phyloP scores from a whole-genome alignment of 768 basidiomycete species.

The Amanita inopinata region DNA sequence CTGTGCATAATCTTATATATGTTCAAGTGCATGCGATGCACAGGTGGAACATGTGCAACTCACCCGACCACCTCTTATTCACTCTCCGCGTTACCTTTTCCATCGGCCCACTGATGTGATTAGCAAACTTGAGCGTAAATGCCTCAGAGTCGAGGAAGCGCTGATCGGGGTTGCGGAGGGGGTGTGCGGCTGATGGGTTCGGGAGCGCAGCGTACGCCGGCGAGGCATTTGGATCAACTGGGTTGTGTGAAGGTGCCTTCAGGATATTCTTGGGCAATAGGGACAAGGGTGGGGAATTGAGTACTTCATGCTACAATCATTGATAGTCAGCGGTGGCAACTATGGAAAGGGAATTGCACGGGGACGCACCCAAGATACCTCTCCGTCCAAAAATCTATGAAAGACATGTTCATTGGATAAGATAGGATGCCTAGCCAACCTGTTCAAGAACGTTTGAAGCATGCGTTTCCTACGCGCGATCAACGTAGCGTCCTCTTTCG shows the following conservation, averaged over 20 bases:
- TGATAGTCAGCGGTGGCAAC: neutral
- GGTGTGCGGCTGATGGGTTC: slow-evolving; percentile 80
- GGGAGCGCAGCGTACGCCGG: slow-evolving; percentile 79
- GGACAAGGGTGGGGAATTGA: slow-evolving; percentile 88
- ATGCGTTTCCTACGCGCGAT: slow-evolving; percentile 90
- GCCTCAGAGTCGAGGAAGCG: slow-evolving; percentile 93
- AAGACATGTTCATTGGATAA: slow-evolving; percentile 94
- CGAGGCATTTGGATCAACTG: slow-evolving; percentile 67
- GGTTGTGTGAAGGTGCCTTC: slow-evolving; percentile 91
- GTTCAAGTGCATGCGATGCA: neutral
- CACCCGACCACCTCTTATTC: slow-evolving; percentile 92
- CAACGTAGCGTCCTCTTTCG: slow-evolving; percentile 90
- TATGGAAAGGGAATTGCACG: slow-evolving; percentile 5
- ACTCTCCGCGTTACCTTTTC: slow-evolving; percentile 91
- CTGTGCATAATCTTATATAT: slow-evolving; percentile 56
- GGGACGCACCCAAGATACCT: slow-evolving; percentile 85
- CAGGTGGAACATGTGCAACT: slow-evolving; percentile 15
- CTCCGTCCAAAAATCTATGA: slow-evolving; percentile 90
- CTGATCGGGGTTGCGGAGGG: slow-evolving; percentile 88
- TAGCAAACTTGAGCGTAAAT: slow-evolving; percentile 93
- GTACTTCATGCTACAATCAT: slow-evolving; percentile 77
- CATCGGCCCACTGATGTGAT: slow-evolving; percentile 86
- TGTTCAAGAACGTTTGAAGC: slow-evolving; percentile 91
- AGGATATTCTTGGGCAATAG: slow-evolving; percentile 91
- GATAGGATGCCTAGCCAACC: slow-evolving; percentile 86